These are phyloP conservation scores for Corynespora cassiicola DNA, from an alignment of 2,329 filamentous ascomycete genomes.

Conservation along the genomic window DNA sequence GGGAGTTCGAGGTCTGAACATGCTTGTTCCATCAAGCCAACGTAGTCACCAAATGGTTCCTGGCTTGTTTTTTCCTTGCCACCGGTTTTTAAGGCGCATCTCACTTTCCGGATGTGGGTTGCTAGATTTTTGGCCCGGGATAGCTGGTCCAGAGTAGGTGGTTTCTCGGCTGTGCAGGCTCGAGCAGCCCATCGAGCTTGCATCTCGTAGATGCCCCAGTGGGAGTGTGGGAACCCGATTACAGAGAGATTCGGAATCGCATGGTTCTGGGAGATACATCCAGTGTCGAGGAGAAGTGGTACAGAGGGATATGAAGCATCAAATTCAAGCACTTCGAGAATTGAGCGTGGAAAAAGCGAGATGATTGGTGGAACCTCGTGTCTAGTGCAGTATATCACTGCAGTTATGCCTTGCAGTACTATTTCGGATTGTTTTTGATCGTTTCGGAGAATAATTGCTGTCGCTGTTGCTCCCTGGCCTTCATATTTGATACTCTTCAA, in stretches of 20 bases:
- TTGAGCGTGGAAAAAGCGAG: constrained; percentile 67
- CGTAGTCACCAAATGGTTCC: constrained; percentile 82
- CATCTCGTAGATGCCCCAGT: constrained; percentile 86
- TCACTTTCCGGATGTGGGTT: constrained; percentile 24
- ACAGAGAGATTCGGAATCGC: constrained; percentile 71
- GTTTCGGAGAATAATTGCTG: neutral
- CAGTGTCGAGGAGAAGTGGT: constrained; percentile 52
- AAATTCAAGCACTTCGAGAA: constrained; percentile 65
- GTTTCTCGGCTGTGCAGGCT: constrained; percentile 2
- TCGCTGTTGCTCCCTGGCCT: neutral
- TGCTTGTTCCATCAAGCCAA: constrained; percentile 75
- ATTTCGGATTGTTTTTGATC: constrained; percentile 6
- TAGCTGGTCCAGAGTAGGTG: constrained; percentile 17
- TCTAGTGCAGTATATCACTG: constrained; percentile 74
- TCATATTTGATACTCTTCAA: constrained; percentile 1
- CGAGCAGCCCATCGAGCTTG: constrained; percentile 71
- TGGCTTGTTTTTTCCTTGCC: constrained; percentile 63
- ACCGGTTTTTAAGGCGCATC: constrained; percentile 11
- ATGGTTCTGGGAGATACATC: constrained; percentile 53
- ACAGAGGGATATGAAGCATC: constrained; percentile 56
- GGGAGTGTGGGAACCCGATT: constrained; percentile 77
- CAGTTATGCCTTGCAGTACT: constrained; percentile 68
- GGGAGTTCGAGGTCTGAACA: constrained; percentile 62
- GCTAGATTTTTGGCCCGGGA: constrained; percentile 31
- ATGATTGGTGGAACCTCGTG: constrained; percentile 70